A percentile compares a stretch with the other conserved stretches of the same genome.
These are phyloP conservation scores for Penicillium alfredii DNA, from an alignment of 495 filamentous ascomycete species.

Conservation along the genomic window DNA sequence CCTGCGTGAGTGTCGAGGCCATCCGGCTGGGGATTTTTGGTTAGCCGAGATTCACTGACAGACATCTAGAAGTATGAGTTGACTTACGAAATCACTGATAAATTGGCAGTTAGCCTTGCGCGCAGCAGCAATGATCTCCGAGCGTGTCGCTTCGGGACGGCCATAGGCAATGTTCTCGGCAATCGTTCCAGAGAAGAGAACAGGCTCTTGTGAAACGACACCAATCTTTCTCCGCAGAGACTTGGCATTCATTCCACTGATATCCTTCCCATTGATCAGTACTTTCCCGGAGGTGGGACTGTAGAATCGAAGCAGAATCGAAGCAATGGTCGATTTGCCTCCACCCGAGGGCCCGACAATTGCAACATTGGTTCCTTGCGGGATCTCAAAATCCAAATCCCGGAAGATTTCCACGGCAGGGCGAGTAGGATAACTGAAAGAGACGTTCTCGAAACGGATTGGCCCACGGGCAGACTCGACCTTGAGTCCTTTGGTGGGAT, in stretches of 20 bases:
- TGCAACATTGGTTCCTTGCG: constrained; percentile 87
- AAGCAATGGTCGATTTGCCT: constrained; percentile 91
- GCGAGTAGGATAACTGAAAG: constrained; percentile 85
- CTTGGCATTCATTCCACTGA: constrained; percentile 86
- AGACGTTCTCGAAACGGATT: constrained; percentile 78
- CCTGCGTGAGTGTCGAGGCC: constrained; percentile 92
- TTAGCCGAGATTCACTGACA: constrained; percentile 19
- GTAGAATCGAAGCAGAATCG: constrained; percentile 86
- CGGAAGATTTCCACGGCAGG: constrained; percentile 90
- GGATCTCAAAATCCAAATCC: constrained; percentile 80
- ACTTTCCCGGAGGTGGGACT: constrained; percentile 72
- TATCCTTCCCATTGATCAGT: constrained; percentile 76
- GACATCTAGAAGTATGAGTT: no score
- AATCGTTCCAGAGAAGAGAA: constrained; percentile 91
- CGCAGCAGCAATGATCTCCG: constrained; percentile 80
- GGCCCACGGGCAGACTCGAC: constrained; percentile 78
- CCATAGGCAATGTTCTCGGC: constrained; percentile 97
- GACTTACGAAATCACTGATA: constrained; percentile 80
- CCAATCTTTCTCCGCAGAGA: constrained; percentile 90
- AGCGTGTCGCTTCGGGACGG: constrained; percentile 66
- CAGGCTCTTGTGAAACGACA: constrained; percentile 90
- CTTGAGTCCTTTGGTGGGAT: constrained; percentile 68
- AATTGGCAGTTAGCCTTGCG: constrained; percentile 95
- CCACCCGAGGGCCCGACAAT: constrained; percentile 94
- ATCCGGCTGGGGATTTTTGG: constrained; percentile 54